A percentile compares a stretch with the other conserved stretches of the same genome.
These are phyloP conservation scores for Amauroascus verrucosus DNA, from an alignment of 2,329 filamentous ascomycete genomes.

Conservation along the genomic window DNA sequence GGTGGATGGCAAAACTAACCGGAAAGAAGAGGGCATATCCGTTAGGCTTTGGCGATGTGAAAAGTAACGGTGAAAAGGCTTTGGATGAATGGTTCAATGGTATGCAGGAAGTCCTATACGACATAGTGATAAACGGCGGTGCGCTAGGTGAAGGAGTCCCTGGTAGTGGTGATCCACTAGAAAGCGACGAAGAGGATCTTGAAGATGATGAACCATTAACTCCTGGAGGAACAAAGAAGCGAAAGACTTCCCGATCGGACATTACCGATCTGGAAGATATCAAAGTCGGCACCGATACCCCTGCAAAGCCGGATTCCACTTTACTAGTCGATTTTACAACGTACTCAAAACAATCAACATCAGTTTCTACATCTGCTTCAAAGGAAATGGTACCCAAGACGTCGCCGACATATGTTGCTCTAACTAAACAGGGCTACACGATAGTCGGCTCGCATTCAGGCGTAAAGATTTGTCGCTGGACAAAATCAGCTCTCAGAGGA, in stretches of 20 bases:
- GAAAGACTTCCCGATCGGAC: conserved; percentile 32
- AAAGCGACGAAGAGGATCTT: conserved; percentile 69
- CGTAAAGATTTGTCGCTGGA: conserved; percentile 97
- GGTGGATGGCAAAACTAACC: conserved; percentile 94
- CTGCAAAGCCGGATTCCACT: conserved; percentile 13
- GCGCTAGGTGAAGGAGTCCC: conserved; percentile 55
- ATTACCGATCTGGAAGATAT: conserved; percentile 81
- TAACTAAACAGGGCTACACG: conserved; percentile 93
- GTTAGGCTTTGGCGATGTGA: conserved; percentile 77
- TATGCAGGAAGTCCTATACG: conserved; percentile 58
- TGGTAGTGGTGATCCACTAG: conserved; percentile 71
- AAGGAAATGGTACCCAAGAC: conserved; percentile 93
- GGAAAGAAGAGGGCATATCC: conserved; percentile 78
- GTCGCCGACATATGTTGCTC: conserved; percentile 75
- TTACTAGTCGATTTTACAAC: conserved; percentile 75
- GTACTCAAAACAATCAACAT: conserved; percentile 36
- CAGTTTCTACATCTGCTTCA: conserved; percentile 28
- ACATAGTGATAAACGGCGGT: conserved; percentile 44
- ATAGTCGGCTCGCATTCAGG: conserved; percentile 93
- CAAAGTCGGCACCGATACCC: conserved; percentile 35
- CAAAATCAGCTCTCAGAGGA: conserved; percentile 87
- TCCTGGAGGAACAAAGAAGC: conserved; percentile 32
- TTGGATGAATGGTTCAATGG: conserved; percentile 71
- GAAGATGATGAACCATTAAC: conserved; percentile 60
- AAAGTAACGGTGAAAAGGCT: conserved; percentile 56